These are phyloP conservation scores for Diaporthe sp. DNA, from an alignment of 2,329 filamentous ascomycete genomes.

Conservation along the genomic window DNA sequence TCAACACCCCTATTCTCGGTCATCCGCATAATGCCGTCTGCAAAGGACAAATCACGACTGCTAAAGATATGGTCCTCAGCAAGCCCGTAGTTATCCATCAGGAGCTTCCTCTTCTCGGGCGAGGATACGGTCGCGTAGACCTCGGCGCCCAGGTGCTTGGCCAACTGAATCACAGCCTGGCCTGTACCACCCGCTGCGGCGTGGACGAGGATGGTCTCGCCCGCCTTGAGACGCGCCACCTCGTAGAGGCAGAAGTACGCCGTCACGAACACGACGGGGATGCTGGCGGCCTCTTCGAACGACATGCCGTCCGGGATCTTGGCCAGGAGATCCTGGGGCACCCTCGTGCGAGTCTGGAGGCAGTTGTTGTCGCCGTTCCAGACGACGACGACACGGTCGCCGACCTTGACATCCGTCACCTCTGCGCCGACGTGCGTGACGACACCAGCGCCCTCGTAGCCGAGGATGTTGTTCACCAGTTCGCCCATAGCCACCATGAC, in stretches of 20 bases:
- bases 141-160: constrained; percentile 43
- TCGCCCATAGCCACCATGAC: constrained; percentile 44
- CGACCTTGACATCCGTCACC: constrained; percentile 35
- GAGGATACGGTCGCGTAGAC: constrained; percentile 51
- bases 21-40: constrained; percentile 43
- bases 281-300: constrained; percentile 41
- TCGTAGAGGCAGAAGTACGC: constrained; percentile 47
- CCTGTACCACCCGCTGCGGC: constrained; percentile 43
- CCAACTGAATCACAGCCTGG: constrained; percentile 39
- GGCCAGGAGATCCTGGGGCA: constrained; percentile 25
- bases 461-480: constrained; percentile 45
- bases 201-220: constrained; percentile 47
- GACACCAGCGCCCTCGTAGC: constrained; percentile 48
- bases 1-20: constrained; percentile 43
- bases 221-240: constrained; percentile 43
- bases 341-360: constrained; percentile 35
- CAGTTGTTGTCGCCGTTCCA: constrained; percentile 36
- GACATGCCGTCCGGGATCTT: constrained; percentile 42
- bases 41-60: constrained; percentile 49
- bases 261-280: constrained; percentile 47
- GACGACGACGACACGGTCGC: constrained; percentile 38
- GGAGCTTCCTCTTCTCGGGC: constrained; percentile 48
- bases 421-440: constrained; percentile 40
- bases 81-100: constrained; percentile 50
- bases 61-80: constrained; percentile 49